A percentile compares a stretch with the other conserved stretches of the same genome.
phyloP scores from a whole-genome alignment of 495 filamentous ascomycete species.

The Penicillium salamii region DNA sequence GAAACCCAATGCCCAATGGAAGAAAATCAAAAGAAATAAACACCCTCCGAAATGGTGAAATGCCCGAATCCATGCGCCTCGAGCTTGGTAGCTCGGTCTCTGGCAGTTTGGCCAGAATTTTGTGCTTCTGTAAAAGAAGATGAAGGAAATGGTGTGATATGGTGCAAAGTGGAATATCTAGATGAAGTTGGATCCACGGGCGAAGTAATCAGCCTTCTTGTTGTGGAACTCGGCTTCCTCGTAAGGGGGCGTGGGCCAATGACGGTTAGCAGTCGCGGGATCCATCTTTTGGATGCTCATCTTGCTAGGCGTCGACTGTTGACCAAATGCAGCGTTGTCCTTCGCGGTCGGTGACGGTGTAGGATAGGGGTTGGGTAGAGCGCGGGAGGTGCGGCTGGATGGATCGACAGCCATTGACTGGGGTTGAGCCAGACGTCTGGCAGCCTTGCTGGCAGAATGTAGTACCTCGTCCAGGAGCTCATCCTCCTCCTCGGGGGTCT shows the following conservation, averaged over 20 bases:
- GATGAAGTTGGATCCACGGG: conserved; percentile 53
- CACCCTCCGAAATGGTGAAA: conserved; percentile 21
- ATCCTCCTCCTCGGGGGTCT: conserved; percentile 95
- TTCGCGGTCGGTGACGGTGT: conserved; percentile 89
- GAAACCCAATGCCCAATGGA: conserved; percentile 12
- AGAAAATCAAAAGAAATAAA: conserved; percentile 20
- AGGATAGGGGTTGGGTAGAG: conserved; percentile 77
- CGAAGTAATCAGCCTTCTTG: conserved; percentile 72
- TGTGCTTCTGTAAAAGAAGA: conserved; percentile 20
- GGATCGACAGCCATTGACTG: conserved; percentile 41
- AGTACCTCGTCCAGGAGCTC: conserved; percentile 87
- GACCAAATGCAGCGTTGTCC: conserved; percentile 66
- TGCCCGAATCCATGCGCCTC: conserved; percentile 40
- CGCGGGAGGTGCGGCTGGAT: conserved; percentile 32
- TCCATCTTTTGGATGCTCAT: conserved; percentile 61
- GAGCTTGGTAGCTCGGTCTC: conserved; percentile 18
- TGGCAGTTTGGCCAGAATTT: conserved; percentile 27
- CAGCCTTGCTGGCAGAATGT: conserved; percentile 57
- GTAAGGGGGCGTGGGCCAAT: conserved; percentile 97
- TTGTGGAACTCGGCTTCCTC: conserved; percentile 85
- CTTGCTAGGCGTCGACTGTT: conserved; percentile 47
- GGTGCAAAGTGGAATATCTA: conserved; percentile 26
- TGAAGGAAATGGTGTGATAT: conserved; percentile 12
- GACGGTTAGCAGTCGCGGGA: conserved; percentile 55
- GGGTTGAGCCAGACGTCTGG: conserved; percentile 48